These are phyloP conservation scores for Paraconiothyrium sp. DNA, from an alignment of 2,329 filamentous ascomycete genomes.

Conservation along the genomic window DNA sequence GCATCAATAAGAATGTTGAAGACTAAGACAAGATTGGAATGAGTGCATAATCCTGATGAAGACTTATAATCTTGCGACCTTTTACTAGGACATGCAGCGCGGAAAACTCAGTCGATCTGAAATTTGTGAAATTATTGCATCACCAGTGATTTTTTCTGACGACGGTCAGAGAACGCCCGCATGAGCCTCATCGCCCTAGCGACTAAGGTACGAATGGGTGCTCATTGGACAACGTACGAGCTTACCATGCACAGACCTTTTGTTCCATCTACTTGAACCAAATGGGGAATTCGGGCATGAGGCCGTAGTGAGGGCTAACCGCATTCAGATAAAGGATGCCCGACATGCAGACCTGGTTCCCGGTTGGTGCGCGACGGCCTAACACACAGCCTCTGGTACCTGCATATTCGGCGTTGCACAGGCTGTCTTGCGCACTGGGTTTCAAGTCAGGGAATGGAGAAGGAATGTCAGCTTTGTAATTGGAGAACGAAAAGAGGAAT, in stretches of 20 bases:
- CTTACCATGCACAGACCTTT: conserved; percentile 5
- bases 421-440: background rate
- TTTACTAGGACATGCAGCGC: background rate
- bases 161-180: background rate
- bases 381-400: conserved; percentile 13
- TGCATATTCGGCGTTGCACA: conserved; percentile 10
- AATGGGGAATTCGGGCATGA: conserved; percentile 9
- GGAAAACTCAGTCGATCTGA: too few species aligned
- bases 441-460: background rate
- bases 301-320: background rate
- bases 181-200: background rate
- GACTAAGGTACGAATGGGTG: background rate
- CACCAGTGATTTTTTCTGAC: background rate
- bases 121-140: background rate
- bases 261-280: background rate
- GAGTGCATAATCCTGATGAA: background rate
- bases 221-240: background rate
- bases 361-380: conserved; percentile 10
- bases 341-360: conserved; percentile 14
- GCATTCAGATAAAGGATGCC: conserved; percentile 14
- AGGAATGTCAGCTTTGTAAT: background rate
- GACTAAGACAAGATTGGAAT: background rate
- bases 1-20: background rate
- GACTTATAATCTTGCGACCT: background rate
- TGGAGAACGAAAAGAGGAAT: background rate